Evolutionary conservation across 2,329 filamentous ascomycete species (phyloP).

Genomic region (Aspergillus brasiliensis): DNA sequence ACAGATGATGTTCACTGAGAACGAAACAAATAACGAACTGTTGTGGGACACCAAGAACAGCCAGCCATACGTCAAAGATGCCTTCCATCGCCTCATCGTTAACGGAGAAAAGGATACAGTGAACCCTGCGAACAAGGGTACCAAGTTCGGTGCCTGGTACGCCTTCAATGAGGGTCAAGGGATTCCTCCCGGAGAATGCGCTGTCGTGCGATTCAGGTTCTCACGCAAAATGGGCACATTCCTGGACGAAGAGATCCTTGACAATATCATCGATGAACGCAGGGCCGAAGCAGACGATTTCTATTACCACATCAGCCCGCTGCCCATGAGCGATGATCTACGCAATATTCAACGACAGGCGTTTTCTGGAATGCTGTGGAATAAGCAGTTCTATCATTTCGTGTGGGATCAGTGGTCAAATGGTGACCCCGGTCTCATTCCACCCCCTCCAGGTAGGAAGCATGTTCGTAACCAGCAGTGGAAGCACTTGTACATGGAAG

Average conservation of each 20-base stretch:
- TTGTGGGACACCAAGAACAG: slow-evolving; percentile 80
- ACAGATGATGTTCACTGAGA: slow-evolving; percentile 87
- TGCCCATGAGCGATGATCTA: slow-evolving; percentile 90
- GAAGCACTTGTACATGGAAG: slow-evolving; percentile 93
- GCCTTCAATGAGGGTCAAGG: slow-evolving; percentile 87
- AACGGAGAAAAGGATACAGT: slow-evolving; percentile 76
- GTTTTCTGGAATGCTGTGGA: slow-evolving; percentile 97
- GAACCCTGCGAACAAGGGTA: slow-evolving; percentile 78
- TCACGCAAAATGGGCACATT: slow-evolving; percentile 75
- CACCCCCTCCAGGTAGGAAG: slow-evolving; percentile 79
- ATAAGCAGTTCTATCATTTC: slow-evolving; percentile 95
- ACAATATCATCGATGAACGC: slow-evolving; percentile 84
- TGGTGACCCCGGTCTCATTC: slow-evolving; percentile 83
- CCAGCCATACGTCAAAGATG: slow-evolving; percentile 88
- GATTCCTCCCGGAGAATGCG: slow-evolving; percentile 86
- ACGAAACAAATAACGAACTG: slow-evolving; percentile 82
- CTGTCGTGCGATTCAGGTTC: slow-evolving; percentile 89
- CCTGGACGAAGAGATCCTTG: slow-evolving; percentile 89
- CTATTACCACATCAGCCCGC: slow-evolving; percentile 87
- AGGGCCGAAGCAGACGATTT: slow-evolving; percentile 94
- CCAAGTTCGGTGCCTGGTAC: slow-evolving; percentile 90
- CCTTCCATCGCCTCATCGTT: slow-evolving; percentile 86
- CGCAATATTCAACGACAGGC: slow-evolving; percentile 95
- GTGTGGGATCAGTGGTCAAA: slow-evolving; percentile 98
- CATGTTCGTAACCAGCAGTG: slow-evolving; percentile 82